Conservation (phyloP, 257 asterid genomes). For the Nyctanthes arbortristis region DNA sequence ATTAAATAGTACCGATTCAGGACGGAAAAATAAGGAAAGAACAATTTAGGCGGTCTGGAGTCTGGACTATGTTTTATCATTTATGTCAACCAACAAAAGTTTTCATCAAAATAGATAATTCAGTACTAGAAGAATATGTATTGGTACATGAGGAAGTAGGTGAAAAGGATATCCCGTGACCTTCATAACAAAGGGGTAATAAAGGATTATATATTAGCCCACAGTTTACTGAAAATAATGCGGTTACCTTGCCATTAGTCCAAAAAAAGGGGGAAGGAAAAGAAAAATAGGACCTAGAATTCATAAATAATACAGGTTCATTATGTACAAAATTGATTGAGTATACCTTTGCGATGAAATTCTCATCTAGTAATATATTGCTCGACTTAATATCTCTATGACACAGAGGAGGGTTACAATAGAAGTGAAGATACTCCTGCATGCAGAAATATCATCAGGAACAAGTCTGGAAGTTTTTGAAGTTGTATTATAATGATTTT, state of each 20-base stretch:
- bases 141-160: not conserved
- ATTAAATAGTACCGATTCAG: not conserved
- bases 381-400: slow-evolving; percentile 95
- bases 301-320: not conserved
- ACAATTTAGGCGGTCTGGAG: not conserved
- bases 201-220: not conserved
- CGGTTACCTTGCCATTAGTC: not conserved
- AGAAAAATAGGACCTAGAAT: not conserved
- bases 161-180: not conserved
- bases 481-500: not conserved
- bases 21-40: not conserved
- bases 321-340: not conserved
- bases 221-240: not conserved
- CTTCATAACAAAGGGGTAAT: not conserved
- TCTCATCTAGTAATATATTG: slow-evolving; percentile 82
- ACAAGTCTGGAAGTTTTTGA: slow-evolving; percentile 6
- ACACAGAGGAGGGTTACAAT: slow-evolving; percentile 94
- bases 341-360: slow-evolving; percentile 85
- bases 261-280: not conserved
- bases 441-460: slow-evolving; percentile 22
- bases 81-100: not conserved
- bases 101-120: not conserved
- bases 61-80: too few species aligned
- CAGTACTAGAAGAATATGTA: not conserved
- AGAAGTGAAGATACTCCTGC: slow-evolving; percentile 97